phyloP scores from a whole-genome alignment of 805 yeast genomes.

The Candida yuanshanica region DNA sequence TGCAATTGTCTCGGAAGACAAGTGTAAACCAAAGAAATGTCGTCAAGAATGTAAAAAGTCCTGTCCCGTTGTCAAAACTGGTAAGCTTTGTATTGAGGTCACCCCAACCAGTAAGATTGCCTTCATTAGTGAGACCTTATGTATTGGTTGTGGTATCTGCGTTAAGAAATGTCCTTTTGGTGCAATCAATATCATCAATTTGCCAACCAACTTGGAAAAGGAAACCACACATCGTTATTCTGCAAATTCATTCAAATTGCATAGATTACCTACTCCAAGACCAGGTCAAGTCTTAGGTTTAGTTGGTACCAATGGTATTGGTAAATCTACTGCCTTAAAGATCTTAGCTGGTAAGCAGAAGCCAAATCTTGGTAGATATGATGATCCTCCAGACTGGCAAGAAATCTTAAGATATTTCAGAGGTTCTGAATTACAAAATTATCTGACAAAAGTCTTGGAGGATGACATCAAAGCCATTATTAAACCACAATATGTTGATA shows the following conservation, averaged over 20 bases:
- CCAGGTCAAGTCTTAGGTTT: constrained; percentile 98
- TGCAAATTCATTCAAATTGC: constrained; percentile 95
- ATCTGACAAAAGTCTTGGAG: constrained; percentile 88
- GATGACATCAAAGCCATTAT: constrained; percentile 94
- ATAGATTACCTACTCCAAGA: constrained; percentile 95
- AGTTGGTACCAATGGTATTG: constrained; percentile 99
- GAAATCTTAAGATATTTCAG: constrained; percentile 87
- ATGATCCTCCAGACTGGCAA: constrained; percentile 97
- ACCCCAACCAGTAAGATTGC: constrained; percentile 87
- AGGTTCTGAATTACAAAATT: constrained; percentile 96
- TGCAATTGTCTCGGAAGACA: constrained; percentile 91
- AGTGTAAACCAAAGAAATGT: constrained; percentile 97
- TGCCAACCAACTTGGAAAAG: constrained; percentile 89
- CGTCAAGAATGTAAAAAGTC: constrained; percentile 96
- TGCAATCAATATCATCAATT: constrained; percentile 91
- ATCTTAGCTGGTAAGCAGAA: constrained; percentile 96
- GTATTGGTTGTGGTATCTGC: constrained; percentile 99
- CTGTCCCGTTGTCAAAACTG: constrained; percentile 98
- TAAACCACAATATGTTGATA: constrained; percentile 98
- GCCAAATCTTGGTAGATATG: constrained; percentile 92
- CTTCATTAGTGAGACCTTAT: constrained; percentile 85
- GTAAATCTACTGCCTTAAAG: constrained; percentile 95
- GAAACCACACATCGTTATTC: constrained; percentile 97
- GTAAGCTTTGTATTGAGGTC: constrained; percentile 96
- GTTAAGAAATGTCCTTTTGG: constrained; percentile 98